Percentiles rank a stretch among this genome's conserved stretches.
Evolutionary conservation across 2,329 filamentous ascomycete genomes (phyloP).

Genomic region (Arthrobotrys musiformis): DNA sequence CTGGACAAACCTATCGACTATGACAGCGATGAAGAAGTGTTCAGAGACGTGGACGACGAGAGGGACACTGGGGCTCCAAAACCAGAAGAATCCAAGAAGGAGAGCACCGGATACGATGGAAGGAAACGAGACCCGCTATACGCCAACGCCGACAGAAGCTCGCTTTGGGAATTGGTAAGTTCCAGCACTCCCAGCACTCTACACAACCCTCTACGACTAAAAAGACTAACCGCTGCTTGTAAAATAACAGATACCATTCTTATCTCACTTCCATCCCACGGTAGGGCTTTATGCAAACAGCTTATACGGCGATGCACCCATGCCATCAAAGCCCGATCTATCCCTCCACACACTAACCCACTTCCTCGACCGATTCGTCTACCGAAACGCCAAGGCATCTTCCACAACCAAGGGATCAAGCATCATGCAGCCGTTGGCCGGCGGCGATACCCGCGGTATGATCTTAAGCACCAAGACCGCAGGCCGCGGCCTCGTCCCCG

Average conservation of each 20-base stretch:
- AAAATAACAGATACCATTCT: constrained; percentile 70
- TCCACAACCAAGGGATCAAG: constrained; percentile 77
- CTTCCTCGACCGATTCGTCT: constrained; percentile 98
- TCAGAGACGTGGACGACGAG: constrained; percentile 72
- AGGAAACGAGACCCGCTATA: constrained; percentile 86
- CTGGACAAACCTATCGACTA: constrained; percentile 82
- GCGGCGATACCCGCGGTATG: constrained; percentile 69
- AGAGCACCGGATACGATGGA: constrained; percentile 75
- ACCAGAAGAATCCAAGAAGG: constrained; percentile 56
- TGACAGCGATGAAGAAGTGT: constrained; percentile 78
- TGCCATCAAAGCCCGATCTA: constrained; percentile 88
- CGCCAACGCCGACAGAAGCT: constrained; percentile 90
- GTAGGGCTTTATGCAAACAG: constrained; percentile 83
- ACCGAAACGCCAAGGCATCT: constrained; percentile 85
- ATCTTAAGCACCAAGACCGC: constrained; percentile 67
- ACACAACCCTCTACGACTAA: neutral
- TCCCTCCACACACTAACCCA: constrained; percentile 90
- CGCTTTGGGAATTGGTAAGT: constrained; percentile 87
- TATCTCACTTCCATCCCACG: constrained; percentile 90
- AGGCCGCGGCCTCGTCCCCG: constrained; percentile 69
- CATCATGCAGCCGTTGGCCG: constrained; percentile 93
- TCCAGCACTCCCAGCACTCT: neutral
- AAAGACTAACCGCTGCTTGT: neutral
- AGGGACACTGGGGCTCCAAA: constrained; percentile 63
- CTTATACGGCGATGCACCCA: constrained; percentile 74